phyloP scores from a whole-genome alignment of 1,139 yeast genomes.

The Diutina mesorugosa region DNA sequence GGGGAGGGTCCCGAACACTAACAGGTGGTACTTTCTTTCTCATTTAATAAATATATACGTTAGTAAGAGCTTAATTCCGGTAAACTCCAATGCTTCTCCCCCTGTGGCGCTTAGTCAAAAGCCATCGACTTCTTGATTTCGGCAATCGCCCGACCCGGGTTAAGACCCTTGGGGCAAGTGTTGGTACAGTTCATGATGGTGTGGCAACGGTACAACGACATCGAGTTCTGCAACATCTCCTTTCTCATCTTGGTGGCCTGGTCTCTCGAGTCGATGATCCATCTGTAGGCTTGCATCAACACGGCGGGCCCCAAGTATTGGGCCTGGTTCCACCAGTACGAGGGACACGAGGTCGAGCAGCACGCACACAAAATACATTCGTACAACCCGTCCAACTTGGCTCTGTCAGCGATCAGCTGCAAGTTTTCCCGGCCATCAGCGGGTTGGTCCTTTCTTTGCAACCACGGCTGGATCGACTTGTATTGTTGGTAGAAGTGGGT shows the following conservation, averaged over 20 bases:
- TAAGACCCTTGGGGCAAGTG: constrained; percentile 98
- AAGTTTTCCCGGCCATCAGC: constrained; percentile 88
- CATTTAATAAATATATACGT: not conserved
- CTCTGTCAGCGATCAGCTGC: constrained; percentile 88
- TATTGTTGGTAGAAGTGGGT: constrained; percentile 97
- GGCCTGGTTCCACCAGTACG: constrained; percentile 99
- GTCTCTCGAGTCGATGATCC: constrained; percentile 97
- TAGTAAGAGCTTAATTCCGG: not conserved
- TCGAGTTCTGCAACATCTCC: constrained; percentile 87
- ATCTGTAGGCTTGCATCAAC: constrained; percentile 96
- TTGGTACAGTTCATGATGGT: constrained; percentile 96
- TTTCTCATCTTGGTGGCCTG: constrained; percentile 74
- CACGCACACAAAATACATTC: constrained; percentile 98
- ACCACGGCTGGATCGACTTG: constrained; percentile 93
- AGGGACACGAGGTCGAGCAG: constrained; percentile 97
- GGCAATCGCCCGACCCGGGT: constrained; percentile 97
- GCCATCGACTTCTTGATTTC: constrained; percentile 93
- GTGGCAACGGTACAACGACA: constrained; percentile 98
- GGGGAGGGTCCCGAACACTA: too few species aligned
- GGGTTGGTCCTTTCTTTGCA: constrained; percentile 75
- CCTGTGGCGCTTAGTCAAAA: constrained; percentile 31
- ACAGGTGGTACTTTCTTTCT: not conserved
- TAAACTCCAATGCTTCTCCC: not conserved
- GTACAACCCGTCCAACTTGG: constrained; percentile 91
- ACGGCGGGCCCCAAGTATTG: constrained; percentile 98